Conservation (phyloP, 345 rosid genomes). For the Hevea brasiliensis region DNA sequence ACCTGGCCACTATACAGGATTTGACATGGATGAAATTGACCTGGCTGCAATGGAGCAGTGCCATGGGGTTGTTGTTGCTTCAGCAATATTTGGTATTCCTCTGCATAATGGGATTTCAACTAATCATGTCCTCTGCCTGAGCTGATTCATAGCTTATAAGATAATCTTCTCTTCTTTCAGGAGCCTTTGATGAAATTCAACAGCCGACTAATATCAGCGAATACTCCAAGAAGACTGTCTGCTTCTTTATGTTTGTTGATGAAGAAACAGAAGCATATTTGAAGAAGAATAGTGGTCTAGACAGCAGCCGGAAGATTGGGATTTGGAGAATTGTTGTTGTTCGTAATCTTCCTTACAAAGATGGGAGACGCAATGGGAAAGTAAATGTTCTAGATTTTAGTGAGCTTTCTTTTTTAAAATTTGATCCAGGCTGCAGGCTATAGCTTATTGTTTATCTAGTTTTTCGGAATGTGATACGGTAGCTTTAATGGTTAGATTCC, state of each 20-base stretch:
- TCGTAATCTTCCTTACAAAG: constrained; percentile 81
- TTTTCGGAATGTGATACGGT: background rate
- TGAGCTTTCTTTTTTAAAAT: background rate
- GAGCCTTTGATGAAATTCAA: constrained; percentile 88
- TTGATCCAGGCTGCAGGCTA: background rate
- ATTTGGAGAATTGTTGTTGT: constrained; percentile 89
- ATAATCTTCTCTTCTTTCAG: constrained; percentile 39
- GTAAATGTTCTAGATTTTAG: constrained; percentile 32
- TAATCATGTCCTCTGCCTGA: constrained; percentile 8
- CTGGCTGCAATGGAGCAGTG: constrained; percentile 90
- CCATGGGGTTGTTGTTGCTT: constrained; percentile 83
- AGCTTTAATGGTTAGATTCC: background rate
- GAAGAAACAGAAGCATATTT: constrained; percentile 87
- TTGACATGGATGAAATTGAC: constrained; percentile 78
- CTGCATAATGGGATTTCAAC: constrained; percentile 13
- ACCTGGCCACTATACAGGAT: constrained; percentile 84
- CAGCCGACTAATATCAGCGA: constrained; percentile 83
- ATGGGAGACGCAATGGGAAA: constrained; percentile 95
- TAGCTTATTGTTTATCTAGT: background rate
- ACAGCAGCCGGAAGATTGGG: constrained; percentile 59
- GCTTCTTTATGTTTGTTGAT: constrained; percentile 95
- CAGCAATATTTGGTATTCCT: constrained; percentile 89
- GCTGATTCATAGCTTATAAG: constrained; percentile 22
- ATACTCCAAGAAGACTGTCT: constrained; percentile 66
- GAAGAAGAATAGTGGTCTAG: constrained; percentile 57